Percentiles rank a stretch among this genome's conserved stretches.
phyloP scores from a whole-genome alignment of 768 basidiomycete species.

The Inosperma sp. region DNA sequence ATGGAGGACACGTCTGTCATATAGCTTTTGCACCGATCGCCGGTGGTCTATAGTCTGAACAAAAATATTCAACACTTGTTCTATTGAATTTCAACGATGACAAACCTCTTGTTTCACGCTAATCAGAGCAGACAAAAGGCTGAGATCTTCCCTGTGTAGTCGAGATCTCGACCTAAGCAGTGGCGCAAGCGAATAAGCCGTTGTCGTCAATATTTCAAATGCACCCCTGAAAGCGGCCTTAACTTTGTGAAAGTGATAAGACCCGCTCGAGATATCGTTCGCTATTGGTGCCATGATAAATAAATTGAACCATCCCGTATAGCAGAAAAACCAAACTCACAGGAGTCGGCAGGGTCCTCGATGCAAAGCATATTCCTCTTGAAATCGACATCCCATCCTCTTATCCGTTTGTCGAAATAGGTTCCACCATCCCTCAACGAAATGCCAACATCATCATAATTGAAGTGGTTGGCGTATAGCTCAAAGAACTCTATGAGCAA shows the following conservation, averaged over 20 bases:
- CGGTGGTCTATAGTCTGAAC: conserved; percentile 71
- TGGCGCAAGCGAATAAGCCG: conserved; percentile 61
- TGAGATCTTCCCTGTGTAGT: conserved; percentile 60
- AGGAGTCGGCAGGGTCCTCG: conserved; percentile 87
- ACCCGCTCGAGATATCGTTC: conserved; percentile 90
- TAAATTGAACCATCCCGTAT: conserved; percentile 4
- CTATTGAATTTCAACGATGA: neutral
- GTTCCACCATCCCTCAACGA: conserved; percentile 83
- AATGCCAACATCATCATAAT: conserved; percentile 86
- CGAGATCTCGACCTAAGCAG: conserved; percentile 52
- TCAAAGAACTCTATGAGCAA: conserved; percentile 97
- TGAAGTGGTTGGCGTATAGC: conserved; percentile 88
- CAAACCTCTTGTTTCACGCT: conserved; percentile 78
- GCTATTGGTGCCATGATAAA: conserved; percentile 55
- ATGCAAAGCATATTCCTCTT: conserved; percentile 66
- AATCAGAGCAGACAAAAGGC: conserved; percentile 75
- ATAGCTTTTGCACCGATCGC: conserved; percentile 62
- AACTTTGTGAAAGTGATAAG: conserved; percentile 79
- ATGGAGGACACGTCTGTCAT: conserved; percentile 56
- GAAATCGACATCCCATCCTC: conserved; percentile 74
- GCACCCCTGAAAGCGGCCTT: conserved; percentile 82
- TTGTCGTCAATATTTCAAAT: conserved; percentile 68
- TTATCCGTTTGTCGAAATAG: conserved; percentile 76
- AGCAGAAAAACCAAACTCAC: conserved; percentile 47
- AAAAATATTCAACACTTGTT: neutral